phyloP scores from a whole-genome alignment of 768 basidiomycete species.

The Steccherinum ochraceum region DNA sequence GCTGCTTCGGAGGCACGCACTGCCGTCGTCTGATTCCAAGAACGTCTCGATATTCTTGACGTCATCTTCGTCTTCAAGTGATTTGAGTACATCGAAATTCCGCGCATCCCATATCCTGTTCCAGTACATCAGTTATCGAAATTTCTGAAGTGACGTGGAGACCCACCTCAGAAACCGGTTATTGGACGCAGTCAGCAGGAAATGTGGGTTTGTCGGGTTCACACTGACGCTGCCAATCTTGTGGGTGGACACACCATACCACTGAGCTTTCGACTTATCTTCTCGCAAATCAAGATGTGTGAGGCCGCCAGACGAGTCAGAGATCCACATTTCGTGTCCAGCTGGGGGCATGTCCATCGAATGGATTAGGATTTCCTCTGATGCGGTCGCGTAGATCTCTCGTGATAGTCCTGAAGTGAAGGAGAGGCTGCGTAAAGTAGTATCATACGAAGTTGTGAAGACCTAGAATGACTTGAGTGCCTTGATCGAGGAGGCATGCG shows the following conservation, averaged over 20 bases:
- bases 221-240: constrained; percentile 80
- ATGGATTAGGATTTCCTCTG: constrained; percentile 56
- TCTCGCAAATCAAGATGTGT: constrained; percentile 76
- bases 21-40: constrained; percentile 44
- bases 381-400: constrained; percentile 51
- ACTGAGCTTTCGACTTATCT: constrained; percentile 41
- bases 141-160: not conserved
- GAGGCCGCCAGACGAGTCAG: constrained; percentile 63
- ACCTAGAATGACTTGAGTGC: constrained; percentile 35
- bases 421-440: constrained; percentile 65
- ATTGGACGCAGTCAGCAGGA: constrained; percentile 73
- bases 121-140: constrained; percentile 2
- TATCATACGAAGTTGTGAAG: constrained; percentile 79
- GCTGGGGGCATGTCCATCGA: constrained; percentile 61
- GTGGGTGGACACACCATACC: constrained; percentile 54
- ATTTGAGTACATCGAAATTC: constrained; percentile 37
- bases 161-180: constrained; percentile 62
- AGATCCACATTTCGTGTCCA: constrained; percentile 82
- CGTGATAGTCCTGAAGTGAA: constrained; percentile 67
- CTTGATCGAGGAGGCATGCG: not conserved
- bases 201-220: constrained; percentile 62
- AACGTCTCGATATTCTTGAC: constrained; percentile 37
- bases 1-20: constrained; percentile 52
- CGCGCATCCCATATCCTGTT: constrained; percentile 76
- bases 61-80: constrained; percentile 32